Percentiles rank a stretch among this genome's conserved stretches.
Conservation (phyloP, 2,329 filamentous ascomycete species). For the Davidsoniella australis region DNA sequence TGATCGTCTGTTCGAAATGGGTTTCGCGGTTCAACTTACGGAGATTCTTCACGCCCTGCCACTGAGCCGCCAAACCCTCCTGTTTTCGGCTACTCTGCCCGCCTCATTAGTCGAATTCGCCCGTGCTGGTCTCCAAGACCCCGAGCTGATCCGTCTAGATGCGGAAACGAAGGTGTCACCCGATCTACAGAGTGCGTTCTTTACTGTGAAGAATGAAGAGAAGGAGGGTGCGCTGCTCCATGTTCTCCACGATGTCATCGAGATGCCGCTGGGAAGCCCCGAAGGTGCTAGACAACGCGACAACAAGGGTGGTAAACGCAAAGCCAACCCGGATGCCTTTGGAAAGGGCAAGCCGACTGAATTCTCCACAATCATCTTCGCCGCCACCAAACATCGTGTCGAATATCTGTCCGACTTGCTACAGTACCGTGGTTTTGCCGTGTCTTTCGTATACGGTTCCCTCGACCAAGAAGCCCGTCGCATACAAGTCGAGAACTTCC, state of each 20-base stretch:
- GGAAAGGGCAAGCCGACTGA: conserved; percentile 58
- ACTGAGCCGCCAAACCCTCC: conserved; percentile 65
- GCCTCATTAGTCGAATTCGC: conserved; percentile 94
- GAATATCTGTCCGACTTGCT: conserved; percentile 80
- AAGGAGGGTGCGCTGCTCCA: conserved; percentile 88
- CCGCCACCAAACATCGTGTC: conserved; percentile 91
- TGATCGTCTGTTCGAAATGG: conserved; percentile 95
- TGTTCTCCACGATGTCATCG: conserved; percentile 78
- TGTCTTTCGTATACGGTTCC: conserved; percentile 88
- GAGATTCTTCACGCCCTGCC: conserved; percentile 88
- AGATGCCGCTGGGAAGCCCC: conserved; percentile 58
- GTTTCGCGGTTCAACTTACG: conserved; percentile 80
- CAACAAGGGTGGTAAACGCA: conserved; percentile 49
- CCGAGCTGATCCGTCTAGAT: conserved; percentile 75
- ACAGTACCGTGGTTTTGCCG: conserved; percentile 64
- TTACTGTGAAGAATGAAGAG: conserved; percentile 78
- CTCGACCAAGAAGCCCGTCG: conserved; percentile 87
- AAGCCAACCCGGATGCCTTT: conserved; percentile 39
- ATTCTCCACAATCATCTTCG: conserved; percentile 88
- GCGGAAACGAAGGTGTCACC: conserved; percentile 92
- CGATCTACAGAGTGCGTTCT: conserved; percentile 89
- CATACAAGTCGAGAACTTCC: conserved; percentile 80
- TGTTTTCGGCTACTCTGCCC: conserved; percentile 91
- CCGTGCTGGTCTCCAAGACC: conserved; percentile 80
- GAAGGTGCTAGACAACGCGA: conserved; percentile 31